Evolutionary conservation across 805 yeast genomes (phyloP), one percentile per base, ranked within the genome.

Genomic region (Myxozyma udenii): DNA sequence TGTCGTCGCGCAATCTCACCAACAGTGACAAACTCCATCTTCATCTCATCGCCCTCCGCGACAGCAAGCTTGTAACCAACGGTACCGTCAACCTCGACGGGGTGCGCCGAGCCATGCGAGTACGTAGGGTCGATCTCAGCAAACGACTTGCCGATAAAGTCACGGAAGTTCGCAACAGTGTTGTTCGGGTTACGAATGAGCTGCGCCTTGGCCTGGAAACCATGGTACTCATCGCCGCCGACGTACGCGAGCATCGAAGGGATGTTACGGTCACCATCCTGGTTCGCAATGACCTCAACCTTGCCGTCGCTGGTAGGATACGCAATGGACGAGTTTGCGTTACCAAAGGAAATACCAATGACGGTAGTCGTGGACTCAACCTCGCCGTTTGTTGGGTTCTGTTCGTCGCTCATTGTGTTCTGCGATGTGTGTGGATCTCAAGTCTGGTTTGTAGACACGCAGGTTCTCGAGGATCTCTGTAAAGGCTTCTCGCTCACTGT

Each of bases 201-300:
- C 74, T 93, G 97, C 51, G 89, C 90, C 63, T 83, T 74, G 53
- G 98, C 98, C 75, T 93, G 98, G 53, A 88, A 85, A 55, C 98
- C 98, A 68, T 93, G 97, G 74, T 87, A 93, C 75, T 93, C 98
- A 69, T 93, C 98, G 50, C 78, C 84, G 55, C 95, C 96, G 53
- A 89, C 89, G 69, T 90, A 93, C 18, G 97, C 82, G 56, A 93
- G 78, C 53, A 86, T 85, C 25, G 98, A 85, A 57, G 98, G 95
- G 68, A 93, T 93, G 55, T 91, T 79, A 75, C 98, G 87, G 74
- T 93, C 98, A 71, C 98, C 98, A 68, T 93, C 98, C 62, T 95
- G 96, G 81, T 93, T 91, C 62, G 98, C 98, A 70, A 93, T 91
- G 61, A 93, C 95, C 68, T 93, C 97, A 59, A 88, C 93, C 69